Base-by-base conservation (phyloP, 2,329 filamentous ascomycete genomes). In the Biscogniauxia mediterranea region DNA sequence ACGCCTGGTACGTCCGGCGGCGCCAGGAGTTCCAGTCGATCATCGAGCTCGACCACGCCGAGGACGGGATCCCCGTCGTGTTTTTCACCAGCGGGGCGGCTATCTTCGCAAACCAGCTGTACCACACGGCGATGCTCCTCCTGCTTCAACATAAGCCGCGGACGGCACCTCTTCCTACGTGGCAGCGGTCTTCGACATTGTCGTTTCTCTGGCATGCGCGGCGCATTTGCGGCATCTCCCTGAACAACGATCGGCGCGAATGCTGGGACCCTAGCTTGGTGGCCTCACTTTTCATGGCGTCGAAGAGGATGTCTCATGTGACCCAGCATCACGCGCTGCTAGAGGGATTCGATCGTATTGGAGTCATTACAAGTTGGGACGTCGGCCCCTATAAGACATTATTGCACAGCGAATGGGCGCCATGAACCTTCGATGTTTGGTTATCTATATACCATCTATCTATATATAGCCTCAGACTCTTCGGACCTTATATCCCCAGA, bases 111-210 rank as follows among this genome's bases (percentile, higher is more conserved):
- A 86, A 85, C 62, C 83, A 85, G 65, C 73, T 85, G 2, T 85
- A 84, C 66, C 84, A 86, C 64, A 83, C 83, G 0, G 81, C 82
- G 1, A 82, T 83, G 74, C 69, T 85, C 7, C 68, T 85, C 0
- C 71, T 86, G 59, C 75, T 86, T 19, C 80, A 80, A 59, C 77
- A 80, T 65, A 80, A 79, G 61, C 83, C 83, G 19, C 76, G 79
- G 4, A 80, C 77, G 2, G 69, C 78, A 3, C 71, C 70, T 7
- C 67, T 73, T 1, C 66, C 71, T 13, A 69, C 71, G 21, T 69
- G 72, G 7, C 70, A 55, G 25, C 64, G 61, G 64, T 76, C 66
- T 55, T 73, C 61, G 58, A 58, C 73, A 1, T 71, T 76, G 63
- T 83, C 81, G 1, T 72, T 77, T 0, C 68, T 83, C 8, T 83